Conservation (phyloP, 495 filamentous ascomycete species). For the Trypethelium eluteriae region DNA sequence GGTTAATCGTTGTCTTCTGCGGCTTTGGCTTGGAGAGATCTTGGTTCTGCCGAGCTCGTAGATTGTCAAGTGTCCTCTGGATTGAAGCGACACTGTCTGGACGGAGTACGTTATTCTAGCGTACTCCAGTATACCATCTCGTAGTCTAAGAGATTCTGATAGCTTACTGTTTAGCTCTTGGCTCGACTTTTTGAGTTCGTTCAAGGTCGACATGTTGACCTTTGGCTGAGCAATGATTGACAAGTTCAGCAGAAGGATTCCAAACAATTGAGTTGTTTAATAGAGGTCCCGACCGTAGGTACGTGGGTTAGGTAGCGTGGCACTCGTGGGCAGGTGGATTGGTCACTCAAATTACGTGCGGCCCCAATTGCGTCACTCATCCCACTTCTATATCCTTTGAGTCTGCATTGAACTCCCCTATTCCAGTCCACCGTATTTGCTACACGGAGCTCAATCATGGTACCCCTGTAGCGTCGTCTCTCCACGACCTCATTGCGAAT, state of each 20-base stretch:
- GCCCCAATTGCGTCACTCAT: no score
- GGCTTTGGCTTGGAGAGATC: not conserved
- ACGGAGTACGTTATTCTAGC: not conserved
- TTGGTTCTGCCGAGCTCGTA: slow-evolving; percentile 4
- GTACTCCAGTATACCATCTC: not conserved
- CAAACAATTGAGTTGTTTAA: no score
- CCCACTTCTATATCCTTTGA: no score
- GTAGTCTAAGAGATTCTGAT: not conserved
- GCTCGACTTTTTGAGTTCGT: slow-evolving; percentile 6
- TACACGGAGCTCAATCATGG: no score
- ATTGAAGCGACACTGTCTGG: not conserved
- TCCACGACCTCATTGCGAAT: no score
- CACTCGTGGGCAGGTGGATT: no score
- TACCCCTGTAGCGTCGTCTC: no score
- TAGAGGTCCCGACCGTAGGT: no score
- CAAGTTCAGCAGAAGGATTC: not conserved
- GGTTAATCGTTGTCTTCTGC: not conserved
- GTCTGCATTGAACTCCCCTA: no score
- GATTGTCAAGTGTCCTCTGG: not conserved
- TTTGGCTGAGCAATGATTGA: not conserved
- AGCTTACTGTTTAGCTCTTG: slow-evolving; percentile 4
- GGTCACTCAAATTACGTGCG: no score
- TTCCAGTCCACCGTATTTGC: no score
- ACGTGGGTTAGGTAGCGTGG: no score
- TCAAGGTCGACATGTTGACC: not conserved